Base-by-base conservation (phyloP, 2,329 filamentous ascomycete species). In the Canariomyces notabilis region DNA sequence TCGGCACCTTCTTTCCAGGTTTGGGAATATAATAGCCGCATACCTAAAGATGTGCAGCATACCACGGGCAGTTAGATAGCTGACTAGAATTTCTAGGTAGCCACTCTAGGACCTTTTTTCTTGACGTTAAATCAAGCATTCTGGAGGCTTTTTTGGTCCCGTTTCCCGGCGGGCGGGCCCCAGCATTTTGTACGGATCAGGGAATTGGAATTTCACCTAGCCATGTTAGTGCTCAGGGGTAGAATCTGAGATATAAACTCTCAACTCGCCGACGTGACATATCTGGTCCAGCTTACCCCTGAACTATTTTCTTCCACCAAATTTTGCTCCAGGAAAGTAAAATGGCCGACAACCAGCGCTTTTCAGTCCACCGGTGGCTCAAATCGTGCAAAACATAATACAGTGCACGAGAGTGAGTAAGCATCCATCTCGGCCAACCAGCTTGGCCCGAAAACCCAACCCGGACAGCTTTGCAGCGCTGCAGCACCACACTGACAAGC, bases 81-180 rank as follows among this genome's bases (percentile, higher is more conserved):
- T n/a, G n/a, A n/a, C n/a, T n/a, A n/a, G n/a, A n/a, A n/a, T n/a
- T n/a, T n/a, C n/a, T n/a, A n/a, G n/a, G n/a, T n/a, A n/a, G n/a
- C n/a, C n/a, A n/a, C n/a, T n/a, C n/a, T n/a, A n/a, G n/a, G n/a
- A n/a, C n/a, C n/a, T n/a, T 14, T n/a, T 44, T 11, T 19, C 22
- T 18, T 33, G 50, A 36, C 40, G 44, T 45, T 32, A 39, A 41
- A 23, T 33, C 38, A 42, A 49, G 43, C 36, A 20, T 38, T 29
- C 15, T 19, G 42, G 35, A 42, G 42, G 37, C 36, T 26, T 12
- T 37, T 15, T 15, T 20, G 16, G 37, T 12, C n/a, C n/a, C n/a
- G n/a, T n/a, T n/a, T n/a, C n/a, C n/a, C n/a, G n/a, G 15, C 14
- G 21, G 15, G 14, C 29, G 19, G 37, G 19, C 20, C 42, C 16